Evolutionary conservation across 129 eudicot genomes (phyloP), one percentile per base, ranked within the genome.

Genomic region (Centella asiatica): DNA sequence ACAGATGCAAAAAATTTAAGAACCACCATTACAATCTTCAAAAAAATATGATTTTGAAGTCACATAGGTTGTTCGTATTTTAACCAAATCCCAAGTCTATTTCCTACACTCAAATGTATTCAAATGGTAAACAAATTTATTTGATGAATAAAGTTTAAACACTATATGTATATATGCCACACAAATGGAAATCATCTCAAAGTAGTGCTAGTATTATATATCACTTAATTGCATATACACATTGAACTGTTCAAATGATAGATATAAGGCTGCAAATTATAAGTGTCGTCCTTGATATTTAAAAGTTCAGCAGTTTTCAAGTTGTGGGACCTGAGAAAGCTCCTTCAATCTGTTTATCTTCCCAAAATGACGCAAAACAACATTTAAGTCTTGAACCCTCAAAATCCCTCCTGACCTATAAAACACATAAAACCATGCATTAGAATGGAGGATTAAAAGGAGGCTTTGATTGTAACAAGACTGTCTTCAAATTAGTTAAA

Each of bases 291-390:
- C 19, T 26, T 69, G 23, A 23, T 1, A 23, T 4, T 19, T 27
- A 44, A 42, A 55, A 53, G 29, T 25, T 24, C 57, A 19, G 34
- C 27, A 20, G 22, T 28, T n/a, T 34, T 64, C 44, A 34, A 57
- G 53, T 18, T 15, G 65, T 8, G 48, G 46, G 70, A 89, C 97
- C 97, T 89, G 82, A 68, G 80, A 80, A 70, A 89, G 88, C 69
- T 89, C 88, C 71, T 78, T 71, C 72, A 81, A 61, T 77, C 83
- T 76, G 65, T 78, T 81, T 49, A 69, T 77, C 54, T 78, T 80
- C 58, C 86, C 97, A 22, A 85, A 76, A 62, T 85, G 76, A 24
- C 97, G 97, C 80, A 89, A 73, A 62, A 89, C 44, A 45, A 70
- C 24, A 77, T 89, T 89, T 63, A 85, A 62, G 70, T 89, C 97